phyloP scores from a whole-genome alignment of 345 rosid genomes.

The Linum usitatissimum region DNA sequence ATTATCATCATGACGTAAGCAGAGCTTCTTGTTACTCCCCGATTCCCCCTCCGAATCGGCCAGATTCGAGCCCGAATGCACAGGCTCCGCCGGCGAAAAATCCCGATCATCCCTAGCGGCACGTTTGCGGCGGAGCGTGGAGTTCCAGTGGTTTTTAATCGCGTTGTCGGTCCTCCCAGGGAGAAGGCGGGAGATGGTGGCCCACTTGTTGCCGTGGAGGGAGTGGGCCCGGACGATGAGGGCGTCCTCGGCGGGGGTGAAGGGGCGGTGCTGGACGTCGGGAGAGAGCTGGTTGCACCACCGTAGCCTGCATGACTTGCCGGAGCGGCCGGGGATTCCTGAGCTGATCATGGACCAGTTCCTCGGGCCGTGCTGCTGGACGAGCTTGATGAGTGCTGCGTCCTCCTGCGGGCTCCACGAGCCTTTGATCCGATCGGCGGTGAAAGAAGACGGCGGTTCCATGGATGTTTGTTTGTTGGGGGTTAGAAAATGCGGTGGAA shows the following conservation, averaged over 20 bases:
- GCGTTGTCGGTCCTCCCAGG: not conserved
- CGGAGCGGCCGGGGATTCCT: not conserved
- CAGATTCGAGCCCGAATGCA: conserved; percentile 23
- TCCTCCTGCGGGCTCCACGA: conserved; percentile 62
- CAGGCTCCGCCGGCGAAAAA: too few relatives aligned
- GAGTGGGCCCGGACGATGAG: not conserved
- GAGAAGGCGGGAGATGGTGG: not conserved
- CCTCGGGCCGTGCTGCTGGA: conserved; percentile 15
- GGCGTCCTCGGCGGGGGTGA: not conserved
- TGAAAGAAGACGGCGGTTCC: not conserved
- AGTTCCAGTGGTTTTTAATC: not conserved
- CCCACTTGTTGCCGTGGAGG: not conserved
- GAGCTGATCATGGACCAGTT: not conserved
- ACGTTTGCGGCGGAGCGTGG: conserved; percentile 4
- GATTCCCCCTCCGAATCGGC: conserved; percentile 10
- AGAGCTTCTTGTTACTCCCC: conserved; percentile 21
- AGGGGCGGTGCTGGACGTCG: too few relatives aligned
- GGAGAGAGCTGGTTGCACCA: not conserved
- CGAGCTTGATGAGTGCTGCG: conserved; percentile 33
- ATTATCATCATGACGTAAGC: conserved; percentile 5
- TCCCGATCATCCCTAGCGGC: not conserved
- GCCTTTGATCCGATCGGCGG: conserved; percentile 35
- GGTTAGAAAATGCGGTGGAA: too few relatives aligned
- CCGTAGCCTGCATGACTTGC: not conserved
- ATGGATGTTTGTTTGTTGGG: too few relatives aligned